These are phyloP conservation scores for Nitzschia inconspicua DNA, from an alignment of 108 stramenopile genomes.

Conservation along the genomic window DNA sequence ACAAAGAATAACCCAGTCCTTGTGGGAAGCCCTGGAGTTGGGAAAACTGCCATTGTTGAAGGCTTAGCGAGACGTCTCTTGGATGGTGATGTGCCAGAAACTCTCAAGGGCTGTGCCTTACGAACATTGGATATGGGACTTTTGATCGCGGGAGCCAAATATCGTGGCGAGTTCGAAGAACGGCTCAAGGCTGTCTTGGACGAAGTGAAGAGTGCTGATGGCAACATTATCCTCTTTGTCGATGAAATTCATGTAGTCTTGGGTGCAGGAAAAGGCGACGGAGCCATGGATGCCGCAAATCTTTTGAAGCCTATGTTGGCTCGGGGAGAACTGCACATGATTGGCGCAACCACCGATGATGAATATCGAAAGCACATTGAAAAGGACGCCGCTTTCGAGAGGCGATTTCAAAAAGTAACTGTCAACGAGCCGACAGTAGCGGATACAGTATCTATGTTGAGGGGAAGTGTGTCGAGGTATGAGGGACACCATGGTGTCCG, in stretches of 20 bases:
- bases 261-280: constrained; percentile 91
- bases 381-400: constrained; percentile 95
- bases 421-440: constrained; percentile 91
- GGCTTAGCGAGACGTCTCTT: constrained; percentile 93
- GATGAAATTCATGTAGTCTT: constrained; percentile 97
- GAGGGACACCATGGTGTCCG: constrained; percentile 95
- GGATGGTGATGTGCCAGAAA: constrained; percentile 93
- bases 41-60: constrained; percentile 97
- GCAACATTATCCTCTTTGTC: constrained; percentile 94
- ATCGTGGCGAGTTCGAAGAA: constrained; percentile 98
- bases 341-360: constrained; percentile 95
- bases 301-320: constrained; percentile 97
- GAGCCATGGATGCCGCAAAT: constrained; percentile 98
- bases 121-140: constrained; percentile 95
- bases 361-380: constrained; percentile 95
- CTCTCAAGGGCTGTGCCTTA: constrained; percentile 78
- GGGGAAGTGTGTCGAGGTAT: constrained; percentile 92
- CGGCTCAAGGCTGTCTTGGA: constrained; percentile 93
- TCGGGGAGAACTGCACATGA: constrained; percentile 93
- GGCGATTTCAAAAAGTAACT: constrained; percentile 94
- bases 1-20: constrained; percentile 97
- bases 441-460: constrained; percentile 92
- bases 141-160: constrained; percentile 96
- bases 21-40: constrained; percentile 92
- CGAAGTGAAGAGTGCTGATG: constrained; percentile 83